Evolutionary conservation across 208 protist species (phyloP), one percentile per base, ranked within the genome.

Genomic region (Trypanosoma brucei): DNA sequence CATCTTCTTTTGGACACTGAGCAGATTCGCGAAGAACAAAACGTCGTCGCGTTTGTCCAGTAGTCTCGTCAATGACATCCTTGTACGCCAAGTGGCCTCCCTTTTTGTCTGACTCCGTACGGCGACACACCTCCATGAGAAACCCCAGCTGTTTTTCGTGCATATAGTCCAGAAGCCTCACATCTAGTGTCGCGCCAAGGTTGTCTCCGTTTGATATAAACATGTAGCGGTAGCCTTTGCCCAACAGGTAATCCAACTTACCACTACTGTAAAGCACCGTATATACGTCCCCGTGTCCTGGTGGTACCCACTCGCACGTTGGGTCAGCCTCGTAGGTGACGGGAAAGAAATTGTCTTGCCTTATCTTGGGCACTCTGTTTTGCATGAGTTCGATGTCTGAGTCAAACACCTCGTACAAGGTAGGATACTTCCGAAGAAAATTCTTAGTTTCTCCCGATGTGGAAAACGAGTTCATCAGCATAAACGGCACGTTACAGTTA

Each of bases 201-300:
- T 99, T 99, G 89, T 99, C 99, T 57, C 95, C 84, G 85, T 99
- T 99, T 62, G 95, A 98, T 22, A 99, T 88, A 68, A 99, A 99
- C 63, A 99, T 84, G 72, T 98, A 98, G 59, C 97, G 82, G 68
- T 94, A 97, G 38, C 97, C 98, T 59, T 89, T 70, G 6, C 72
- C 14, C 9, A 92, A 35, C 14, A 98, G 77, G 3, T 79, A 60
- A 42, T 96, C 69, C 48, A 97, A 78, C 75, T 85, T 93, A 52
- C 96, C 96, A 55, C 81, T 92, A 49, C 89, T 83, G 55, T 94
- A 81, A 9, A 99, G 81, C 7, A 94, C 84, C 11, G 83, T 89
- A 80, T 98, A 99, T 37, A 99, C 71, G 72, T 99, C 98, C 30
- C 98, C 99, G 75, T 99, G 98, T n/a, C 99, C 99, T 7, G 98